Base-by-base conservation (phyloP, 805 yeast genomes). In the Saturnispora quitensis region DNA sequence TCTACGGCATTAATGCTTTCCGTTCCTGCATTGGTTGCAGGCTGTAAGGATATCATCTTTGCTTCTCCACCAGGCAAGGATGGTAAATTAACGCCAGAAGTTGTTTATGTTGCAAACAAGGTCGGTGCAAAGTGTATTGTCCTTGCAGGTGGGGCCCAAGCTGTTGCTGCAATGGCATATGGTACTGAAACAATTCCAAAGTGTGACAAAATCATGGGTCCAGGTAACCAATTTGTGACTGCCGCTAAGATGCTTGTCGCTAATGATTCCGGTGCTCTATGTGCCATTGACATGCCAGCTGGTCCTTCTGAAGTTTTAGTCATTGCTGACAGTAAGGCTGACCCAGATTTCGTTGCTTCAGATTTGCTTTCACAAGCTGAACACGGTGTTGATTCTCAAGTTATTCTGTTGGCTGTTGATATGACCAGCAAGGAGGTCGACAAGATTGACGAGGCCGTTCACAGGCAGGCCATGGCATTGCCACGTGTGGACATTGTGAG, bases 131-230 rank as follows among this genome's bases (percentile, higher is more conserved):
- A 81, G 54, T 78, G 84, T 60, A 89, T 93, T 62, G 89, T 93
- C 9, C 74, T 93, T 60, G 99, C 99, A 1, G 99, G 99, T 62
- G 99, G 99, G 63, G 99, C 99, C 3, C 99, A 93, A 74, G 99
- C 99, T 5, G 88, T 93, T 49, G 96, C 97, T 45, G 95, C 99
- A 5, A 81, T 93, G 96, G 99, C 99, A 1, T 93, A 93, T 67
- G 99, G 99, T 65, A 93, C 99, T 13, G 89, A 88, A 60, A 72
- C 86, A 36, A 84, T 93, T 48, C 86, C 95, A 49, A 93, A 93
- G 70, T 91, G 91, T 64, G 97, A 93, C 70, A 93, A 93, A 76
- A 90, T 93, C 56, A 76, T 93, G 68, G 99, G 99, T 46, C 99
- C 99, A 24, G 99, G 99, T 55, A 93, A 93, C 72, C 99, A 93